phyloP scores from a whole-genome alignment of 148 eudicot species.

The Fagopyrum esculentum region DNA sequence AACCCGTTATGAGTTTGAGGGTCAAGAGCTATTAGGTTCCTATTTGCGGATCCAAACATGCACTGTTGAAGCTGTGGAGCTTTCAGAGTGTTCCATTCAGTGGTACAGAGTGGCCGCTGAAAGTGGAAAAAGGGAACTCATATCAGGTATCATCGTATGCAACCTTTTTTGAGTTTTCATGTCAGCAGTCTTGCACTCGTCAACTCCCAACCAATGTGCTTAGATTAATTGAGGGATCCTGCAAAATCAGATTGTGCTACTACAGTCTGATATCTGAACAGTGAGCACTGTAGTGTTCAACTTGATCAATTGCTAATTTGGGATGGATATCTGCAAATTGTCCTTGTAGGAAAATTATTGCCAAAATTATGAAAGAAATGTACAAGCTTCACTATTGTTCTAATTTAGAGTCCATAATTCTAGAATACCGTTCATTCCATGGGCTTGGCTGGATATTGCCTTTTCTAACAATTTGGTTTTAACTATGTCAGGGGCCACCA shows the following conservation, averaged over 20 bases:
- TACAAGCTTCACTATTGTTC: not conserved
- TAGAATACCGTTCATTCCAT: not conserved
- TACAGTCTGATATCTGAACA: not conserved
- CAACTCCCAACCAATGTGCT: not conserved
- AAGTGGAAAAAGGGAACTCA: conserved; percentile 62
- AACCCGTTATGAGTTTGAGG: conserved; percentile 55
- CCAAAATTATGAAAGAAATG: not conserved
- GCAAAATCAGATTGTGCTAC: not conserved
- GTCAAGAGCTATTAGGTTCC: conserved; percentile 80
- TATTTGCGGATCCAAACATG: conserved; percentile 52
- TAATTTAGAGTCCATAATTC: not conserved
- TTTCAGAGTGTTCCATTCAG: conserved; percentile 73
- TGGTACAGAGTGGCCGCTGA: conserved; percentile 76
- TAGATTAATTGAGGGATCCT: not conserved
- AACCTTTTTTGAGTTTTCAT: conserved; percentile 4
- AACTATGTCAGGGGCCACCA: conserved; percentile 65
- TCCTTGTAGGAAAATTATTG: not conserved
- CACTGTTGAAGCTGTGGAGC: conserved; percentile 52
- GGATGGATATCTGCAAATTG: not conserved
- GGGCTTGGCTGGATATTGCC: conserved; percentile 4
- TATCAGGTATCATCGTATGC: conserved; percentile 56
- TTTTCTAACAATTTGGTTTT: conserved; percentile 3
- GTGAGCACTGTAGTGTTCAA: not conserved
- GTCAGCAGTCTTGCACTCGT: not conserved
- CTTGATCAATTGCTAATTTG: not conserved